Evolutionary conservation across 2,329 filamentous ascomycete species (phyloP), one percentile per base, ranked within the genome.

Genomic region (Hypoxylon sp.): DNA sequence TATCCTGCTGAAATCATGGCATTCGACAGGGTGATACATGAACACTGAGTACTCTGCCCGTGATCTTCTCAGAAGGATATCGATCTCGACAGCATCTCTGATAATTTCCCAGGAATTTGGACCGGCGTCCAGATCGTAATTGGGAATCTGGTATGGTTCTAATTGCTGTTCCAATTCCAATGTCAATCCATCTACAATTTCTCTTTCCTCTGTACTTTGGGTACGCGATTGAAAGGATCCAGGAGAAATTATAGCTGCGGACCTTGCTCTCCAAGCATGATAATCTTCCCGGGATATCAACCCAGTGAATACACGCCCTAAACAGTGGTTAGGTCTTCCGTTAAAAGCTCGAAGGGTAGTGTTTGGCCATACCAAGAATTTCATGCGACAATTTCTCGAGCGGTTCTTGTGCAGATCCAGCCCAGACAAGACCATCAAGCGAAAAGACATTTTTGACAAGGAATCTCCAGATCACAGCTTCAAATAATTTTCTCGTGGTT

Each of bases 371-470:
- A 52, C 50, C 50, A 35, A 52, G n/a, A 52, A 52, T 17, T 21
- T 10, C 8, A 11, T 17, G 29, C 29, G 50, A 52, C 27, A 52
- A 37, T 19, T 7, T 19, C 8, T 37, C n/a, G 3, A 52, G 17
- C 37, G 35, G 29, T 13, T 52, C 50, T n/a, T 17, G 50, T 35
- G 50, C 15, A 3, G 50, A 52, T 52, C 50, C 29, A 17, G 50
- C 15, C 50, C 50, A 52, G 17, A 37, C 50, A 32, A 52, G 50
- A 21, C 50, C 50, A 31, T 52, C 13, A 21, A 51, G 50, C 29
- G 50, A 52, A 21, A 52, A 52, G 29, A 52, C 31, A 6, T 52
- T 52, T 21, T 21, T 17, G 4, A 52, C 50, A 29, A 52, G 29
- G 10, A 52, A 37, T 37, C 27, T 37, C 50, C 50, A 52, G 17